A percentile compares a stretch with the other conserved stretches of the same genome.
Conservation (phyloP, 257 asterid species). For the Petrea volubilis region DNA sequence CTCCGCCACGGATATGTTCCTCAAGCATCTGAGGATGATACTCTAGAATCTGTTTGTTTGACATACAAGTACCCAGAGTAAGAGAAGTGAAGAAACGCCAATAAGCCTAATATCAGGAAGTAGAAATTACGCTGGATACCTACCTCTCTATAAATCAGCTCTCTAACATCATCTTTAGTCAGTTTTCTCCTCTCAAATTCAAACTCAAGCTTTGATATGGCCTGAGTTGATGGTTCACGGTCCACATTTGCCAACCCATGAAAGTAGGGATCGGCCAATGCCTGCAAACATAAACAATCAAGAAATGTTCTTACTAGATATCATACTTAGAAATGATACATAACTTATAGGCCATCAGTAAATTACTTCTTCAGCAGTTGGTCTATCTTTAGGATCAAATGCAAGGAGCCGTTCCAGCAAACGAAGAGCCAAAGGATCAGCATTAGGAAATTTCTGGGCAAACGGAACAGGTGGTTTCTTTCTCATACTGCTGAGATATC, state of each 20-base stretch:
- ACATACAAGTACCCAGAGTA: slow-evolving; percentile 15
- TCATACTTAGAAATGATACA: slow-evolving; percentile 2
- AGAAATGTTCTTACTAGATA: slow-evolving; percentile 3
- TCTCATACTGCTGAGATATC: slow-evolving; percentile 87
- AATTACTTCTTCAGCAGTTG: slow-evolving; percentile 85
- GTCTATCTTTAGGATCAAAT: slow-evolving; percentile 94
- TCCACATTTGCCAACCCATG: slow-evolving; percentile 72
- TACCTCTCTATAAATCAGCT: slow-evolving; percentile 79
- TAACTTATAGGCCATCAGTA: background rate
- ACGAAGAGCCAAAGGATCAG: slow-evolving; percentile 78
- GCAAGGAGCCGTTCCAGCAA: slow-evolving; percentile 79
- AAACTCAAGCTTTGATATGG: slow-evolving; percentile 93
- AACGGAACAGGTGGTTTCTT: slow-evolving; percentile 79
- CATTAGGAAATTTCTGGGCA: slow-evolving; percentile 71
- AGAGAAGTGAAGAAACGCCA: slow-evolving; percentile 6
- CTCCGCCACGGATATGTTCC: slow-evolving; percentile 90
- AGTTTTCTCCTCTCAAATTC: slow-evolving; percentile 92
- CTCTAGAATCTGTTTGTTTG: slow-evolving; percentile 77
- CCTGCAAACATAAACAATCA: slow-evolving; percentile 46
- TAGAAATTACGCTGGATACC: slow-evolving; percentile 9
- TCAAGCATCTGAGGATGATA: slow-evolving; percentile 98
- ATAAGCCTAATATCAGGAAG: slow-evolving; percentile 21
- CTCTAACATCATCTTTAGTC: slow-evolving; percentile 91
- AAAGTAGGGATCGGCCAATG: slow-evolving; percentile 82
- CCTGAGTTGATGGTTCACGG: slow-evolving; percentile 80